phyloP scores from a whole-genome alignment of 805 yeast species.

The Ogataea parapolymorpha region DNA sequence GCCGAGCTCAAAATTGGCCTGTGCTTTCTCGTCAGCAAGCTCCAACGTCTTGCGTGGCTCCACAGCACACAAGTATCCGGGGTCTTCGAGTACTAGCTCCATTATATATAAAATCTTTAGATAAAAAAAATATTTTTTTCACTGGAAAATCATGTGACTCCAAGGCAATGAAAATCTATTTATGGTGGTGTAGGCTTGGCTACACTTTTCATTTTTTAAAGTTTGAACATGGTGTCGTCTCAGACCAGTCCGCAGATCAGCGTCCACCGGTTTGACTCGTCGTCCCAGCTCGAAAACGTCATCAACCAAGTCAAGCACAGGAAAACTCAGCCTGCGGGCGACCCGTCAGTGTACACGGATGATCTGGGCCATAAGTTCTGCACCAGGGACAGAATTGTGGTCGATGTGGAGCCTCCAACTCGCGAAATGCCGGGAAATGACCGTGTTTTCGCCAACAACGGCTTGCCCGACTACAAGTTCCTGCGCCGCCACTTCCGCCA shows the following conservation, averaged over 20 bases:
- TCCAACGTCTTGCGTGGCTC: constrained; percentile 22
- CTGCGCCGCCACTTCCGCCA: constrained; percentile 67
- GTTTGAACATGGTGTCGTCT: neutral
- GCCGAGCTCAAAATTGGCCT: constrained; percentile 87
- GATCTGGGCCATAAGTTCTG: constrained; percentile 55
- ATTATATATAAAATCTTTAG: neutral
- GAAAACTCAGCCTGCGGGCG: constrained; percentile 9
- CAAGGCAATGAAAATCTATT: neutral
- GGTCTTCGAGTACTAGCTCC: constrained; percentile 31
- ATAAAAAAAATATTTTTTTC: constrained; percentile 3
- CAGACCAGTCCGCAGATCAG: neutral
- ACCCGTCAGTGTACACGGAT: constrained; percentile 45
- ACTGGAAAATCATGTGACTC: constrained; percentile 5
- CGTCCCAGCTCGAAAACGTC: constrained; percentile 50
- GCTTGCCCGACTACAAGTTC: constrained; percentile 70
- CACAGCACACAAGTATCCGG: constrained; percentile 32
- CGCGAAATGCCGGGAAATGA: constrained; percentile 55
- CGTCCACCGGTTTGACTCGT: constrained; percentile 33
- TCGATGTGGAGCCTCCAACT: constrained; percentile 26
- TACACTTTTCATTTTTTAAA: neutral
- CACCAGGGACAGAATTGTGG: constrained; percentile 52
- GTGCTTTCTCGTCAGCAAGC: constrained; percentile 56
- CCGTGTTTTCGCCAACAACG: constrained; percentile 58
- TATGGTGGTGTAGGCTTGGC: neutral
- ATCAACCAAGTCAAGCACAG: constrained; percentile 24